Percentiles rank a stretch among this genome's conserved stretches.
These are phyloP conservation scores for Bolboschoenus planiculmis DNA, from an alignment of 176 grass and related monocot genomes.

Conservation along the genomic window DNA sequence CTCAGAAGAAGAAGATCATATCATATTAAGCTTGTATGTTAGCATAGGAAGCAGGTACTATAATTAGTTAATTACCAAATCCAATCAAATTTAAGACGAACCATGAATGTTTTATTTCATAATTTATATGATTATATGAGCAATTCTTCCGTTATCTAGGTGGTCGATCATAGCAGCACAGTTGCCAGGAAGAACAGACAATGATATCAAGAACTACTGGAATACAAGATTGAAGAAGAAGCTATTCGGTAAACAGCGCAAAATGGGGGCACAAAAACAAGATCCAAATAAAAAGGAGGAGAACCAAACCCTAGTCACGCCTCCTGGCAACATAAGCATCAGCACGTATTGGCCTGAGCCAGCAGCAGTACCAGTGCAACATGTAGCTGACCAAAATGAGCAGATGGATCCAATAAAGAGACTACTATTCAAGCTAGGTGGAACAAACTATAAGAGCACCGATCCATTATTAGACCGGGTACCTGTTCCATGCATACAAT, in stretches of 20 bases:
- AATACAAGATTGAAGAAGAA: slow-evolving; percentile 97
- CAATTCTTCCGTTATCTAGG: slow-evolving; percentile 20
- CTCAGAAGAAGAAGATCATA: slow-evolving; percentile 86
- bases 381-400: slow-evolving; percentile 18
- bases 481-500: neutral
- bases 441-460: slow-evolving; percentile 24
- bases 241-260: slow-evolving; percentile 72
- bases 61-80: slow-evolving; percentile 1
- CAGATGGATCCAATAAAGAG: slow-evolving; percentile 41
- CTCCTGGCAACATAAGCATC: slow-evolving; percentile 4
- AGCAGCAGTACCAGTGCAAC: slow-evolving; percentile 12
- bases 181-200: slow-evolving; percentile 87
- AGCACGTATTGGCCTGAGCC: slow-evolving; percentile 27
- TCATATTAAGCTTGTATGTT: slow-evolving; percentile 77
- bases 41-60: slow-evolving; percentile 93
- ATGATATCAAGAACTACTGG: slow-evolving; percentile 99
- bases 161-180: slow-evolving; percentile 96
- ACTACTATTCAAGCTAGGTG: slow-evolving; percentile 54
- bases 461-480: slow-evolving; percentile 1
- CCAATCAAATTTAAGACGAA: neutral
- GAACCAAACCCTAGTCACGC: slow-evolving; percentile 25
- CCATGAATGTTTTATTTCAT: slow-evolving; percentile 6
- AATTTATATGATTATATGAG: neutral
- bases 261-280: slow-evolving; percentile 45
- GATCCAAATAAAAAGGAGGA: slow-evolving; percentile 19